Conservation (phyloP, 2,329 filamentous ascomycete genomes). For the Ilyonectria robusta region DNA sequence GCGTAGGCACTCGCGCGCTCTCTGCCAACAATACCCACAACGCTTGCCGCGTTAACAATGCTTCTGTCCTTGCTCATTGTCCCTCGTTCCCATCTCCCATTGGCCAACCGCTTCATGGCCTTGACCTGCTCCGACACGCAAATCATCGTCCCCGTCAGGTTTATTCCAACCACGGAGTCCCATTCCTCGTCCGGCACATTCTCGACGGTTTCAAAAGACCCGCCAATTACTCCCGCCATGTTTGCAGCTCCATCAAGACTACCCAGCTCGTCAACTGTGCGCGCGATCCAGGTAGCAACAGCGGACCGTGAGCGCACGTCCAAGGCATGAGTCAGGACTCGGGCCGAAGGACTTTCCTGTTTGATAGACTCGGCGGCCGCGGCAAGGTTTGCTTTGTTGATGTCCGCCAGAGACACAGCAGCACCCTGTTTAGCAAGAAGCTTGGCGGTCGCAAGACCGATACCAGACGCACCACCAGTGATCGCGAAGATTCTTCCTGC, state of each 20-base stretch:
- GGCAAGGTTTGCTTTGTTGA: not conserved
- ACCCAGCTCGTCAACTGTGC: not conserved
- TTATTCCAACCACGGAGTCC: not conserved
- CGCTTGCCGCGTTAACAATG: not conserved
- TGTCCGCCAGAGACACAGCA: not conserved
- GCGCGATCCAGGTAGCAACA: not conserved
- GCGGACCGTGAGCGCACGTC: not conserved
- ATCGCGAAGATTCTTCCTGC: not conserved
- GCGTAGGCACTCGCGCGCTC: not conserved
- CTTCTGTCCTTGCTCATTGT: not conserved
- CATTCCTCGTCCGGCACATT: not conserved
- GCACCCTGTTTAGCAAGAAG: not conserved
- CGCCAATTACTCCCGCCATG: not conserved
- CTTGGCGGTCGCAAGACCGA: not conserved
- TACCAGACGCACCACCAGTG: not conserved
- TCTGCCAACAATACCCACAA: conserved; percentile 1
- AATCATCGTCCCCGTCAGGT: not conserved
- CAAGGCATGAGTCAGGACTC: not conserved
- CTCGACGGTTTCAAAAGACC: not conserved
- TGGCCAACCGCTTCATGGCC: not conserved
- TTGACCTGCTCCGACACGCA: not conserved
- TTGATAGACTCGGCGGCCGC: not conserved
- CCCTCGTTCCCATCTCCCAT: not conserved
- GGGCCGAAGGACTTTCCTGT: not conserved
- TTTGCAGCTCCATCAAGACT: not conserved